These are phyloP conservation scores for Moesziomyces parantarcticus DNA, from an alignment of 1,284 basidiomycete genomes.

Conservation along the genomic window DNA sequence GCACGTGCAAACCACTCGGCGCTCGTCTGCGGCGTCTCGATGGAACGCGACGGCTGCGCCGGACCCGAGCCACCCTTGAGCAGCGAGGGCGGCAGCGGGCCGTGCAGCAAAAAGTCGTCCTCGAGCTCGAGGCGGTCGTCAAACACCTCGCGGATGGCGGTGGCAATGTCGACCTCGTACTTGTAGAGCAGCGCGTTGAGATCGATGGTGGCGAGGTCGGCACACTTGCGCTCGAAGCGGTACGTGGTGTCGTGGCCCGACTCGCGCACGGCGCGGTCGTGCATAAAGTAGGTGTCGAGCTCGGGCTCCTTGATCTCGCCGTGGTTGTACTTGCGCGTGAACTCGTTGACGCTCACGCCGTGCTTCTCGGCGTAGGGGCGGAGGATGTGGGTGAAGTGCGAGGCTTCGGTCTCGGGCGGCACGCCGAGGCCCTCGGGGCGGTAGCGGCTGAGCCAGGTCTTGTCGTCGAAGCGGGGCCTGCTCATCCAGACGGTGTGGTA, in stretches of 20 bases:
- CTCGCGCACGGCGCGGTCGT: slow-evolving; percentile 88
- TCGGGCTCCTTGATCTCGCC: slow-evolving; percentile 84
- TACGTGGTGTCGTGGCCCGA: slow-evolving; percentile 95
- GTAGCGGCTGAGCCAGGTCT: slow-evolving; percentile 91
- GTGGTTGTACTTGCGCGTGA: slow-evolving; percentile 93
- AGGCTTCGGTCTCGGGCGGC: slow-evolving; percentile 96
- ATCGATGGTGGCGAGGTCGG: slow-evolving; percentile 95
- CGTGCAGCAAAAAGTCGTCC: slow-evolving; percentile 78
- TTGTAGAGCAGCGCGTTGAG: slow-evolving; percentile 86
- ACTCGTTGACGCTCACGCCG: slow-evolving; percentile 94
- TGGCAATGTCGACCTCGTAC: slow-evolving; percentile 68
- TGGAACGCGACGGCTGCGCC: slow-evolving; percentile 74
- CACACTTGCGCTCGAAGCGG: slow-evolving; percentile 90
- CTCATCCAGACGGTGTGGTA: slow-evolving; percentile 98
- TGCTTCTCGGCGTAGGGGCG: slow-evolving; percentile 93
- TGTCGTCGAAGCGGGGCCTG: slow-evolving; percentile 89
- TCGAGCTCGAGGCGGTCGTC: slow-evolving; percentile 89
- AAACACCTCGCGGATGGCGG: slow-evolving; percentile 90
- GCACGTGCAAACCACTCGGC: slow-evolving; percentile 65
- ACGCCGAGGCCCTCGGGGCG: slow-evolving; percentile 95
- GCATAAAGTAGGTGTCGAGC: slow-evolving; percentile 96
- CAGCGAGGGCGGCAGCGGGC: slow-evolving; percentile 49
- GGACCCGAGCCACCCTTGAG: slow-evolving; percentile 39
- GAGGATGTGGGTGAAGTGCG: slow-evolving; percentile 95
- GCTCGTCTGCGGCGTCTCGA: slow-evolving; percentile 66